Base-by-base conservation (phyloP, 257 asterid species). In the Coffea canephora region DNA sequence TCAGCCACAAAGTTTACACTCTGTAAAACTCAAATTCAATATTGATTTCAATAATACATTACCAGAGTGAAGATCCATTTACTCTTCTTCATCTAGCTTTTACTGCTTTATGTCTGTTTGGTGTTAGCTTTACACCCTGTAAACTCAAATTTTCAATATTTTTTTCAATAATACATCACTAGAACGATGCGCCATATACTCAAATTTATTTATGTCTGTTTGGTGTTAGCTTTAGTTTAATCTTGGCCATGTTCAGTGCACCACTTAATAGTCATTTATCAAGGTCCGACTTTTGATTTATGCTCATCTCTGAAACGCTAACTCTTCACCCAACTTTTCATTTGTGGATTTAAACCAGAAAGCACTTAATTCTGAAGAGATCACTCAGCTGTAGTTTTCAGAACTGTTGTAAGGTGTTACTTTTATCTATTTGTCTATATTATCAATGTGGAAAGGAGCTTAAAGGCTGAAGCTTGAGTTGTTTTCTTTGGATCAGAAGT, bases 11-110 rank as follows among this genome's bases (percentile, higher is more conserved):
- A 71, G 45, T 31, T 67, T 31, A 21, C 16, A 57, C n/a, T 21
- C 48, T 49, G 77, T 57, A 39, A 68, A 74, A 55, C 39, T 75
- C 41, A 8, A 13, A 34, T 23, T 23, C 9, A 68, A 59, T 19
- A 50, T 39, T 65, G 9, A 36, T 46, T 43, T 69, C 39, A 34
- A 48, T 79, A 31, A 75, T 50, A 48, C 39, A 6, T 19, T 48
- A 45, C 59, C 34, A 48, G 39, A 79, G 23, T 66, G 78, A 61
- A 39, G 50, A 14, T 78, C 59, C 61, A 43, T 59, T 25, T 52
- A 34, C 50, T 15, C 48, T 49, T 62, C 57, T 48, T 43, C 78
- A 69, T 71, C 14, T 2, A 61, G 43, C 18, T 39, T 15, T 76
- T 36, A 1, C n/a, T 2, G 2, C 3, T 52, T 46, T 48, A 31